phyloP scores from a whole-genome alignment of 441 rosid genomes.

The Kokia cookei region DNA sequence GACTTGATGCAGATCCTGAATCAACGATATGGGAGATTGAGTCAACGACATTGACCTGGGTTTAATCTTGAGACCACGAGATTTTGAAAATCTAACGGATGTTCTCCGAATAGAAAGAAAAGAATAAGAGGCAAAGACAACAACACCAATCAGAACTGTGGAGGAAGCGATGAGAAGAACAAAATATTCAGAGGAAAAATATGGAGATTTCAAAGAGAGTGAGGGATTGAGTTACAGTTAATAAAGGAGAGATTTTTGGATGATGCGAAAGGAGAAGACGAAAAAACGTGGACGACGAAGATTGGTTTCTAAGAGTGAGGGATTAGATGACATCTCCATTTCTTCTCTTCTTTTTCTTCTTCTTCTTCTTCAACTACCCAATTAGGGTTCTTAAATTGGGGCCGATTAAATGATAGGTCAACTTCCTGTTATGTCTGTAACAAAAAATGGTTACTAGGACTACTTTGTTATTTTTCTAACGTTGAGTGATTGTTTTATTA shows the following conservation, averaged over 20 bases:
- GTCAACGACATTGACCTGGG: slow-evolving; percentile 8
- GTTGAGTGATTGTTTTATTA: no score
- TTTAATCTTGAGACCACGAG: slow-evolving; percentile 42
- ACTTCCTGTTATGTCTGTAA: no score
- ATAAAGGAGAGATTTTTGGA: not conserved
- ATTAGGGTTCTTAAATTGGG: no score
- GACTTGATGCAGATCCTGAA: slow-evolving; percentile 1
- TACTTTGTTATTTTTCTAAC: no score
- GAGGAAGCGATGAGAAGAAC: slow-evolving; percentile 44
- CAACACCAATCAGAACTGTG: slow-evolving; percentile 22
- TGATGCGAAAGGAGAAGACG: not conserved
- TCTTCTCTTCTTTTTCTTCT: no score
- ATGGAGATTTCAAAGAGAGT: not conserved
- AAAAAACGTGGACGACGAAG: not conserved
- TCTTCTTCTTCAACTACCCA: no score
- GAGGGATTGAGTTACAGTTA: not conserved
- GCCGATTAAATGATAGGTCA: no score
- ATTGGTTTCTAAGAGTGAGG: not conserved
- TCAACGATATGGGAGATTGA: slow-evolving; percentile 22
- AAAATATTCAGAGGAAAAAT: not conserved
- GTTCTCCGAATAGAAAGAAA: slow-evolving; percentile 23
- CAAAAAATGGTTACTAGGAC: no score
- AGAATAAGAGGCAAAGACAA: slow-evolving; percentile 16
- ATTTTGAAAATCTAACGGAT: slow-evolving; percentile 24
- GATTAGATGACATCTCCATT: no score